Base-by-base conservation (phyloP, 2,329 filamentous ascomycete genomes). In the Sporothrix brunneoviolacea region DNA sequence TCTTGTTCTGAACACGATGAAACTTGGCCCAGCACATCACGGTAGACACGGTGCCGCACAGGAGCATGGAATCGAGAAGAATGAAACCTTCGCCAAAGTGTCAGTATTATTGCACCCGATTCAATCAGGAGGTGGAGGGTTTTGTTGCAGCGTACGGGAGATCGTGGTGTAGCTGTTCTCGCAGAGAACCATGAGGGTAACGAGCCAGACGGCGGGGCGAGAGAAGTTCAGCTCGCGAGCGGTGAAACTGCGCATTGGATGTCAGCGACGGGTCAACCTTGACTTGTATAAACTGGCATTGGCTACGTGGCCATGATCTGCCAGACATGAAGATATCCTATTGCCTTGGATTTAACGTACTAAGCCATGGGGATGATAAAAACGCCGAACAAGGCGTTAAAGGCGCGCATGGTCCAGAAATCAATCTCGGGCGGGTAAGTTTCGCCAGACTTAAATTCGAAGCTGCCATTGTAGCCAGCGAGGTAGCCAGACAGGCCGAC, bases 91-190 rank as follows among this genome's bases (percentile, higher is more conserved):
- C 6, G n/a, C 2, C 10, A 10, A 8, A 4, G 12, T 3, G 15
- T 48, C 18, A 42, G 39, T 27, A 18, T 38, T 28, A n/a, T 27
- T 7, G 22, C 15, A 24, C 5, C 12, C 9, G 8, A 24, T 40
- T 21, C n/a, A 4, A 49, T 27, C 8, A 32, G 24, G 3, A 22
- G 3, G 4, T n/a, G 37, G 2, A 28, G 10, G 37, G 27, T 6
- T 35, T 18, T 15, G 15, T 33, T 15, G 9, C 13, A 16, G 33
- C 55, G 18, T 57, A 58, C 93, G 83, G 70, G 91, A 96, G 69
- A 98, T 98, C 28, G 94, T 97, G 43, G 93, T 95, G 73, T 97
- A 98, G 46, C 93, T 97, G 75, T 98, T 98, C 70, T 98, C 93
- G 74, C 90, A 98, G 37, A 98, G 82, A 39, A 98, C 91, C 88